A percentile compares a stretch with the other conserved stretches of the same genome.
Evolutionary conservation across 495 filamentous ascomycete genomes (phyloP).

Genomic region (Astrocystis sublimbata): DNA sequence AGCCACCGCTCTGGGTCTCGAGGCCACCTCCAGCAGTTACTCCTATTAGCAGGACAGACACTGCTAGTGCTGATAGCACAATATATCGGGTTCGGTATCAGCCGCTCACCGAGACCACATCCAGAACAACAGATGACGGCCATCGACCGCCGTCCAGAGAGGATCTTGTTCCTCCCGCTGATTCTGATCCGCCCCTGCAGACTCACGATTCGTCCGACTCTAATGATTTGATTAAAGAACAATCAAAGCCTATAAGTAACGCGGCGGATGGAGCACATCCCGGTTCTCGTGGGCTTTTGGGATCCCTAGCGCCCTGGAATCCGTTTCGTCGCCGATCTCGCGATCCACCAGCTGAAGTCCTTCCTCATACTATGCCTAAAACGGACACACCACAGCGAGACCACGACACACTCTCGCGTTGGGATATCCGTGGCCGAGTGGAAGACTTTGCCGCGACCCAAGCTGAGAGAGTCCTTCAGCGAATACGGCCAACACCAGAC

Average conservation of each 20-base stretch:
- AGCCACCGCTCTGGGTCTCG: constrained; percentile 56
- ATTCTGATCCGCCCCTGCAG: constrained; percentile 28
- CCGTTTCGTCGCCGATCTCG: constrained; percentile 24
- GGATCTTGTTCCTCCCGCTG: constrained; percentile 31
- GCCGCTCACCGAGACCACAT: constrained; percentile 66
- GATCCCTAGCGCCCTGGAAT: constrained; percentile 24
- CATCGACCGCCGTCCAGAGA: constrained; percentile 34
- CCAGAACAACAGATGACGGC: constrained; percentile 46
- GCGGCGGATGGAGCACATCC: background rate
- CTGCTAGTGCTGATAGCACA: constrained; percentile 69
- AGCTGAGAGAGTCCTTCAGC: constrained; percentile 47
- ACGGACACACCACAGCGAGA: constrained; percentile 22
- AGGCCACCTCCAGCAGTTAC: constrained; percentile 66
- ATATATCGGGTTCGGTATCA: constrained; percentile 84
- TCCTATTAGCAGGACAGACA: constrained; percentile 76
- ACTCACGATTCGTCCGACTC: constrained; percentile 12
- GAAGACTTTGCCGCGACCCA: constrained; percentile 52
- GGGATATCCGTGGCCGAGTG: constrained; percentile 46
- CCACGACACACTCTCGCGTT: constrained; percentile 34
- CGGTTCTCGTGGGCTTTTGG: background rate
- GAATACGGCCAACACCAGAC: constrained; percentile 47
- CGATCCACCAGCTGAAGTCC: constrained; percentile 32
- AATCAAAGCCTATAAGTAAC: background rate
- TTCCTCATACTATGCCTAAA: constrained; percentile 31
- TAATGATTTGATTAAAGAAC: background rate